Evolutionary conservation across 306 rosid genomes (phyloP).

Genomic region (Pyrus communis): DNA sequence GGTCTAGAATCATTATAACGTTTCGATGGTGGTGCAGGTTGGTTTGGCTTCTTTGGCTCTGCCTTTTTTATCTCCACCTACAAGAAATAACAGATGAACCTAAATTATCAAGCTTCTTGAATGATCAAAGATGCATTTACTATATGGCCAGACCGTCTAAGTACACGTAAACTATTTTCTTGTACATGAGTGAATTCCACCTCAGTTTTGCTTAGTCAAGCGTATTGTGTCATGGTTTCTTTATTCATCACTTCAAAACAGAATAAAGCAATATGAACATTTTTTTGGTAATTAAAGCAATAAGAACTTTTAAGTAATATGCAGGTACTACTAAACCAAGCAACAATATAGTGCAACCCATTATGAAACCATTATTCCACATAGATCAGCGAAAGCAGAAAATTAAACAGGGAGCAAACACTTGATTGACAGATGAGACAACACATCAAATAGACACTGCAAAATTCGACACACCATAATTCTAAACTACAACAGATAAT

Average conservation of each 20-base stretch:
- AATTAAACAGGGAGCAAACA: too few relatives aligned
- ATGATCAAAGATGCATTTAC: not conserved
- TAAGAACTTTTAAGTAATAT: not conserved
- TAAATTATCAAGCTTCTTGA: not conserved
- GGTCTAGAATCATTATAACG: constrained; percentile 76
- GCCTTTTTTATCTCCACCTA: constrained; percentile 98
- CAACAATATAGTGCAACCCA: not conserved
- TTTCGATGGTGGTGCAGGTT: constrained; percentile 69
- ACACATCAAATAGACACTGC: not conserved
- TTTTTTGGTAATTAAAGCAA: too few relatives aligned
- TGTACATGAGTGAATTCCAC: not conserved
- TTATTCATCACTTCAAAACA: not conserved
- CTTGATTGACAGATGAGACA: too few relatives aligned
- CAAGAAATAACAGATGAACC: constrained; percentile 13
- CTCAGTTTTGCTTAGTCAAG: not conserved
- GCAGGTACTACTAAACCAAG: not conserved
- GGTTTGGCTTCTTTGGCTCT: constrained; percentile 87
- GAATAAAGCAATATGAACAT: not conserved
- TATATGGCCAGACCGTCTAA: not conserved
- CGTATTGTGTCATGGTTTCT: not conserved
- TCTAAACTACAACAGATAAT: not conserved
- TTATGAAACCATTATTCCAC: not conserved
- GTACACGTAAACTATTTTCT: not conserved
- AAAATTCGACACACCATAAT: not conserved
- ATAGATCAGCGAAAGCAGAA: too few relatives aligned